Evolutionary conservation across 2,329 filamentous ascomycete genomes (phyloP).

Genomic region (Diplodia intermedia): DNA sequence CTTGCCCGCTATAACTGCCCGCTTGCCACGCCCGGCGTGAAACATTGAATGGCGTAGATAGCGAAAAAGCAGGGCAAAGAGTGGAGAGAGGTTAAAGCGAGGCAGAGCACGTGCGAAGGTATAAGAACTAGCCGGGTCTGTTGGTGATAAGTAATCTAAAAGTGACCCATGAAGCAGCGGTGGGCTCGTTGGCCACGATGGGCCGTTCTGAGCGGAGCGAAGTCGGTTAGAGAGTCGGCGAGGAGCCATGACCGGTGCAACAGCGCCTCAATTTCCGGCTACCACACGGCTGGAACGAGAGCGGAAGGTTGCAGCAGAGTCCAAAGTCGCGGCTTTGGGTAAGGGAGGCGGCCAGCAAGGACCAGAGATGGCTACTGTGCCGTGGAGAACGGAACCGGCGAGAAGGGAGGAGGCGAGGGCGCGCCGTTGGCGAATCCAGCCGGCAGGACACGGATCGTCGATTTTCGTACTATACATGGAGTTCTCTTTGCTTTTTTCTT

Average conservation of each 20-base stretch:
- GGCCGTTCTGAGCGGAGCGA: slow-evolving; percentile 10
- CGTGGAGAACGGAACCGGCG: slow-evolving; percentile 14
- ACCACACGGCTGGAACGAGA: slow-evolving; percentile 11
- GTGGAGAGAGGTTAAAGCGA: too few relatives aligned
- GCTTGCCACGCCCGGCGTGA: too few relatives aligned
- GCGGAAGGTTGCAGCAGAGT: background rate
- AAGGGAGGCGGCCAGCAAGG: slow-evolving; percentile 22
- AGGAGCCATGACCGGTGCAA: slow-evolving; percentile 12
- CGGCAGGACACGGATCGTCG: slow-evolving; percentile 17
- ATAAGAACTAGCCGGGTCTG: too few relatives aligned
- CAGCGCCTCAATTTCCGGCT: slow-evolving; percentile 28
- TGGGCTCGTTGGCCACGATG: background rate
- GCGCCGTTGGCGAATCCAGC: slow-evolving; percentile 13
- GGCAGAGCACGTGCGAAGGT: too few relatives aligned
- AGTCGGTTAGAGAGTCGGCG: background rate
- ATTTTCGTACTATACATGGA: slow-evolving; percentile 5
- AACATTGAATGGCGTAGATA: too few relatives aligned
- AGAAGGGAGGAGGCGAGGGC: background rate
- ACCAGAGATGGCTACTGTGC: slow-evolving; percentile 11
- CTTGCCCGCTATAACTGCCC: too few relatives aligned
- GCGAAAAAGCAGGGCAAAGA: too few relatives aligned
- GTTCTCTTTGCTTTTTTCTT: slow-evolving; percentile 13
- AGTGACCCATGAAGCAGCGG: background rate
- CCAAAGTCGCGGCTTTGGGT: slow-evolving; percentile 29
- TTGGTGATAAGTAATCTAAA: slow-evolving; percentile 5